These are phyloP conservation scores for Dendrobium chrysotoxum DNA, from an alignment of 106 monocot species.

Conservation along the genomic window DNA sequence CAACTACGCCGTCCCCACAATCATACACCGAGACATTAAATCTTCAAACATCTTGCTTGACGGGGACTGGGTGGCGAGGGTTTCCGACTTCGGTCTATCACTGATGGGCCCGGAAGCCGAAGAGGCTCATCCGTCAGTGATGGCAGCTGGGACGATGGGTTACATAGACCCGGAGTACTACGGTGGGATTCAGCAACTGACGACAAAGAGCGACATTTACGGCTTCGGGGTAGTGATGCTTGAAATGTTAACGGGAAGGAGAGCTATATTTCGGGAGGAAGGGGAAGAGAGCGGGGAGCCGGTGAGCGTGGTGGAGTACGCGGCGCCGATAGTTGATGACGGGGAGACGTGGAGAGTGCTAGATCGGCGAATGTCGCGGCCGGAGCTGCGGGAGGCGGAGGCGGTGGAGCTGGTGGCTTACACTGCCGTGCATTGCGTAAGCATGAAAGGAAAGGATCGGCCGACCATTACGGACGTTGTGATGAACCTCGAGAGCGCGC, in stretches of 20 bases:
- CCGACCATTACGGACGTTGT: slow-evolving; percentile 78
- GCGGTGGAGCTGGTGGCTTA: slow-evolving; percentile 71
- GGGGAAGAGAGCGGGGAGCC: slow-evolving; percentile 37
- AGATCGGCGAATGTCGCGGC: slow-evolving; percentile 44
- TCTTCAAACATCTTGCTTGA: slow-evolving; percentile 68
- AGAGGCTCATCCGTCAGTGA: slow-evolving; percentile 9
- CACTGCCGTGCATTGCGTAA: slow-evolving; percentile 67
- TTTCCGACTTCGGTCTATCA: slow-evolving; percentile 63
- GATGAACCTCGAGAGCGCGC: slow-evolving; percentile 39
- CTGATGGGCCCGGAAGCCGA: slow-evolving; percentile 33
- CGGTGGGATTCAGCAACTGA: slow-evolving; percentile 41
- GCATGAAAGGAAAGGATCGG: slow-evolving; percentile 42
- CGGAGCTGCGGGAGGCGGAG: slow-evolving; percentile 49
- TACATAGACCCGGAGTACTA: slow-evolving; percentile 73
- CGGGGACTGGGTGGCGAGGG: slow-evolving; percentile 36
- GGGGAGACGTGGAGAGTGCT: slow-evolving; percentile 43
- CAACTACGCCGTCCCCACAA: slow-evolving; percentile 49
- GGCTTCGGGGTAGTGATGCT: slow-evolving; percentile 39
- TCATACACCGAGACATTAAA: slow-evolving; percentile 70
- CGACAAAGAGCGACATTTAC: slow-evolving; percentile 60
- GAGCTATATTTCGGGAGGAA: slow-evolving; percentile 45
- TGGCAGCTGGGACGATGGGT: slow-evolving; percentile 44
- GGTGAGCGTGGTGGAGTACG: slow-evolving; percentile 71
- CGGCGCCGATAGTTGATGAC: slow-evolving; percentile 45
- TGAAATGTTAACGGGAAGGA: slow-evolving; percentile 42